Evolutionary conservation across 805 yeast genomes (phyloP).

Genomic region (Isabelozyma pseudorhagii): DNA sequence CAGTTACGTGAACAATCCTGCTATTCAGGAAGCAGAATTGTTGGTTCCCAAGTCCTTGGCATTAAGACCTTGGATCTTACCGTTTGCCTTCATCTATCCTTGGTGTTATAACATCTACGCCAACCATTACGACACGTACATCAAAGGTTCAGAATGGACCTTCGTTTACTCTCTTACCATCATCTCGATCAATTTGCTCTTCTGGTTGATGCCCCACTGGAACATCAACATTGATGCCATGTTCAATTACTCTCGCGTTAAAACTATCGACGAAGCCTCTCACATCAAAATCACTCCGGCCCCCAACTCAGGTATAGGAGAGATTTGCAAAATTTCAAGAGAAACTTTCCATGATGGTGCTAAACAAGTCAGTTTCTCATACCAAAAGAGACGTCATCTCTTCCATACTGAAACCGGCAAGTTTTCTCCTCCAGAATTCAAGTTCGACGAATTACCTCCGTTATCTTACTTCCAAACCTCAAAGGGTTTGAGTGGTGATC

Average conservation of each 20-base stretch:
- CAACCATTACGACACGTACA: constrained; percentile 71
- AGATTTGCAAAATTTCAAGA: constrained; percentile 63
- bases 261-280: constrained; percentile 58
- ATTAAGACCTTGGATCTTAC: constrained; percentile 76
- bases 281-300: constrained; percentile 76
- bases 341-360: constrained; percentile 54
- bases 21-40: constrained; percentile 69
- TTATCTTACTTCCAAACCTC: constrained; percentile 54
- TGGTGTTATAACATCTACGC: constrained; percentile 61
- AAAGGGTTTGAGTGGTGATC: constrained; percentile 55
- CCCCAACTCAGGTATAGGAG: constrained; percentile 83
- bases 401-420: constrained; percentile 49
- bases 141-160: constrained; percentile 94
- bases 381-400: constrained; percentile 89
- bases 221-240: constrained; percentile 63
- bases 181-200: constrained; percentile 66
- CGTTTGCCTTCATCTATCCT: constrained; percentile 78
- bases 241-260: constrained; percentile 64
- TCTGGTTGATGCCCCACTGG: constrained; percentile 95
- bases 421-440: constrained; percentile 81
- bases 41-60: constrained; percentile 62
- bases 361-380: constrained; percentile 66
- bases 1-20: constrained; percentile 62
- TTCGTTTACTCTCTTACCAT: constrained; percentile 79
- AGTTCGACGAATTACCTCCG: constrained; percentile 58